Evolutionary conservation across 495 filamentous ascomycete species (phyloP).

Genomic region (Melanomma pulvis-pyrius): DNA sequence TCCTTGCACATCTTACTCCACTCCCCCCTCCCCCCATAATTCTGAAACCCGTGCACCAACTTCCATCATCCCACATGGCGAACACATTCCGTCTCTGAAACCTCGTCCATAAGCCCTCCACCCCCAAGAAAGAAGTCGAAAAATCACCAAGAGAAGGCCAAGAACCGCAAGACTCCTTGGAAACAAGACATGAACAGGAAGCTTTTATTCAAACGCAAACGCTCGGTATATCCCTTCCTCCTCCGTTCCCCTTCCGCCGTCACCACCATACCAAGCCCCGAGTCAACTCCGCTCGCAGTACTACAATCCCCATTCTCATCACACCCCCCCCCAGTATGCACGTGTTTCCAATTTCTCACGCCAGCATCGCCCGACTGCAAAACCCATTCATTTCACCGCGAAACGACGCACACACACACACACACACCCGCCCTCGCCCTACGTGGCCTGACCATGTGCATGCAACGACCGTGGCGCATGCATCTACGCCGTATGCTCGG

Average conservation of each 20-base stretch:
- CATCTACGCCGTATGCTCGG: too few relatives aligned
- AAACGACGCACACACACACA: too few relatives aligned
- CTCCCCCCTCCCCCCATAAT: neutral
- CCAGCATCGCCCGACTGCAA: neutral
- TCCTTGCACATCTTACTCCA: neutral
- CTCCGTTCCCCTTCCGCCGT: neutral
- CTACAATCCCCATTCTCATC: too few relatives aligned
- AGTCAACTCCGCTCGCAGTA: neutral
- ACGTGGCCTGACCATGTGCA: too few relatives aligned
- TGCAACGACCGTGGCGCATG: too few relatives aligned
- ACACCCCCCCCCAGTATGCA: too few relatives aligned
- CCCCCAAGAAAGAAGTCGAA: neutral
- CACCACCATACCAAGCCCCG: neutral
- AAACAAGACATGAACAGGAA: neutral
- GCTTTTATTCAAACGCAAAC: neutral
- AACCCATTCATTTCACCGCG: too few relatives aligned
- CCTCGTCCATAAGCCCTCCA: neutral
- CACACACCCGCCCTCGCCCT: too few relatives aligned
- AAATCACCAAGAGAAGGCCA: neutral
- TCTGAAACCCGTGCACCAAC: neutral
- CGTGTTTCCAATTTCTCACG: neutral
- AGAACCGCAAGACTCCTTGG: neutral
- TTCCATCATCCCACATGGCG: too few relatives aligned
- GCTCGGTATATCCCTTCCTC: neutral
- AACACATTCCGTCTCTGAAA: neutral